A percentile compares a stretch with the other conserved stretches of the same genome.
Conservation (phyloP, 2,329 filamentous ascomycete genomes). For the Cadophora luteo-olivacea region DNA sequence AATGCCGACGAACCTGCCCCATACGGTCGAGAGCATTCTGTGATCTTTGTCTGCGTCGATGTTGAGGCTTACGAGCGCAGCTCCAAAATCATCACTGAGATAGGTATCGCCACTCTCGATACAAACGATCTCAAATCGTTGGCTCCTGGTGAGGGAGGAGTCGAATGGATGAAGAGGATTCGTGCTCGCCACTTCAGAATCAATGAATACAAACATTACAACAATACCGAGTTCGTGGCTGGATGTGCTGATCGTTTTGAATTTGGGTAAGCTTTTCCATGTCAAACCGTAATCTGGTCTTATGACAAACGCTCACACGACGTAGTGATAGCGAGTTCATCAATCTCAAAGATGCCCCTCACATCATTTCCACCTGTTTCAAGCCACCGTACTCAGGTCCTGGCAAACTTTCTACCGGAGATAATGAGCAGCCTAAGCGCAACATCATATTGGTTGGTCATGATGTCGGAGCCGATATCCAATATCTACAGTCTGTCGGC, state of each 20-base stretch:
- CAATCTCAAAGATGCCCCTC: slow-evolving; percentile 50
- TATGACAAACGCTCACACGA: slow-evolving; percentile 16
- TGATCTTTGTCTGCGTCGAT: slow-evolving; percentile 81
- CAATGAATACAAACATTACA: slow-evolving; percentile 67
- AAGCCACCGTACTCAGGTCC: slow-evolving; percentile 57
- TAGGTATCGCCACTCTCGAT: slow-evolving; percentile 85
- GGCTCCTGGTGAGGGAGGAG: slow-evolving; percentile 65
- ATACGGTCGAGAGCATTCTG: slow-evolving; percentile 56
- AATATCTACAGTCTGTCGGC: slow-evolving; percentile 69
- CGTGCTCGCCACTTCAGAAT: slow-evolving; percentile 78
- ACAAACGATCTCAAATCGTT: slow-evolving; percentile 60
- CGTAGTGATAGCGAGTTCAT: slow-evolving; percentile 61
- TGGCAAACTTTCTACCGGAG: not conserved
- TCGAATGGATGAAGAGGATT: slow-evolving; percentile 72
- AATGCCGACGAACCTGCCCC: slow-evolving; percentile 53
- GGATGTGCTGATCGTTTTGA: slow-evolving; percentile 78
- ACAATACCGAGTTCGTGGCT: slow-evolving; percentile 71
- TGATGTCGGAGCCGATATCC: slow-evolving; percentile 70
- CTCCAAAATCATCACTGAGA: slow-evolving; percentile 75
- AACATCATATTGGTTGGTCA: slow-evolving; percentile 83
- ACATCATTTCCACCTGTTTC: slow-evolving; percentile 60
- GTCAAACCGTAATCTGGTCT: slow-evolving; percentile 3
- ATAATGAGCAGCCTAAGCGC: slow-evolving; percentile 44
- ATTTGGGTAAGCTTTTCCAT: slow-evolving; percentile 67
- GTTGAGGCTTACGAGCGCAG: slow-evolving; percentile 79